A percentile compares a stretch with the other conserved stretches of the same genome.
Conservation (phyloP, 2,329 filamentous ascomycete species). For the Fusarium scirpi region DNA sequence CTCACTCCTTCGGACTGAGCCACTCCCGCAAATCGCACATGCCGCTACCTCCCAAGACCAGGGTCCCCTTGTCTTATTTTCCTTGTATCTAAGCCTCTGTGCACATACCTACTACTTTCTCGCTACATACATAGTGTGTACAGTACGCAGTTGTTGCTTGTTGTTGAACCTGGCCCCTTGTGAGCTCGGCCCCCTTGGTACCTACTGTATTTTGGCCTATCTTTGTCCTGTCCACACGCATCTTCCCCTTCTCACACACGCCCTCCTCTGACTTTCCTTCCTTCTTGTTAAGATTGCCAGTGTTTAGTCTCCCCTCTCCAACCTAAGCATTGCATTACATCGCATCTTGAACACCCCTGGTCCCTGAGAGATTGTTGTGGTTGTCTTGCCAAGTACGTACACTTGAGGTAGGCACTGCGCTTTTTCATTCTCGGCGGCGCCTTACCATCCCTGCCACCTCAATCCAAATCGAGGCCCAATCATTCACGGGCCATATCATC, state of each 20-base stretch:
- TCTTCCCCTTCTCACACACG: constrained; percentile 36
- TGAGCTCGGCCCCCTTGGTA: constrained; percentile 30
- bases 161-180: constrained; percentile 30
- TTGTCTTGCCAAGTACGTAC: constrained; percentile 39
- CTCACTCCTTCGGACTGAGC: constrained; percentile 34
- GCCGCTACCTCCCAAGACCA: constrained; percentile 24
- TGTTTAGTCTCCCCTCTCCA: constrained; percentile 28
- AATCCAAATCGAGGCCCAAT: constrained; percentile 38
- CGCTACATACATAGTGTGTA: constrained; percentile 21
- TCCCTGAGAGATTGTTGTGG: constrained; percentile 38
- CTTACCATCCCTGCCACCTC: constrained; percentile 35
- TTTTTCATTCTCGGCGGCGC: constrained; percentile 35
- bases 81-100: constrained; percentile 32
- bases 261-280: constrained; percentile 35
- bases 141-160: constrained; percentile 19
- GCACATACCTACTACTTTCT: constrained; percentile 26
- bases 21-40: constrained; percentile 44
- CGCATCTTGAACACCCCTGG: constrained; percentile 22
- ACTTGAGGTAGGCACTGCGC: constrained; percentile 38
- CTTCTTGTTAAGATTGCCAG: constrained; percentile 19
- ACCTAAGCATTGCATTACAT: constrained; percentile 1
- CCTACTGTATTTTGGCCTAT: constrained; percentile 31
- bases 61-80: constrained; percentile 34
- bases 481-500: constrained; percentile 40
- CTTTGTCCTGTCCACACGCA: constrained; percentile 32